Percentiles rank a stretch among this genome's conserved stretches.
phyloP scores from a whole-genome alignment of 306 rosid species.

The Pterocarpus macrocarpus region DNA sequence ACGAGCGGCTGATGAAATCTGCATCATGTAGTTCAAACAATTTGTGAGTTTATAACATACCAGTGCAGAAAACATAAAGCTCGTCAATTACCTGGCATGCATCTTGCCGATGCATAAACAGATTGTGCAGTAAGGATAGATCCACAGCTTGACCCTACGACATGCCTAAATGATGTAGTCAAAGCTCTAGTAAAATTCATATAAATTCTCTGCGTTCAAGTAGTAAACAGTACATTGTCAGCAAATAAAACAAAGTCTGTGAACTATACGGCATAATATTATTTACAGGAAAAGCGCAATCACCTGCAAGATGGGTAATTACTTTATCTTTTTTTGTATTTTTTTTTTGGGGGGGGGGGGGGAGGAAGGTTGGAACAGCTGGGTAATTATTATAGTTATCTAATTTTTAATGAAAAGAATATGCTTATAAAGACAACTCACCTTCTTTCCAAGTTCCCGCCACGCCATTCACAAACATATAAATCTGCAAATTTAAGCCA shows the following conservation, averaged over 20 bases:
- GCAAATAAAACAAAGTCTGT: background rate
- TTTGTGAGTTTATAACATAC: conserved; percentile 16
- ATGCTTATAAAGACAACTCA: conserved; percentile 36
- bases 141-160: conserved; percentile 47
- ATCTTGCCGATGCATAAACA: conserved; percentile 55
- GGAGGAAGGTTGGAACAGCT: background rate
- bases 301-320: conserved; percentile 9
- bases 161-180: conserved; percentile 55
- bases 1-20: conserved; percentile 57
- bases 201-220: conserved; percentile 58
- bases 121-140: conserved; percentile 49
- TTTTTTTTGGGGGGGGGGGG: no score
- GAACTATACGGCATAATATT: conserved; percentile 8
- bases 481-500: conserved; percentile 50
- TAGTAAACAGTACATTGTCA: conserved; percentile 30
- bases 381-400: conserved; percentile 9
- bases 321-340: no score
- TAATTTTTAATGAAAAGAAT: background rate
- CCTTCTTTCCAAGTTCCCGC: conserved; percentile 76
- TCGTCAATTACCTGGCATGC: conserved; percentile 54
- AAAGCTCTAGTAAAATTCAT: conserved; percentile 59
- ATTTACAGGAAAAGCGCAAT: background rate
- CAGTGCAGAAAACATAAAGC: conserved; percentile 34
- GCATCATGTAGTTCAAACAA: conserved; percentile 46
- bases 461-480: conserved; percentile 86